Conservation (phyloP, 306 rosid genomes). For the Morella rubra region DNA sequence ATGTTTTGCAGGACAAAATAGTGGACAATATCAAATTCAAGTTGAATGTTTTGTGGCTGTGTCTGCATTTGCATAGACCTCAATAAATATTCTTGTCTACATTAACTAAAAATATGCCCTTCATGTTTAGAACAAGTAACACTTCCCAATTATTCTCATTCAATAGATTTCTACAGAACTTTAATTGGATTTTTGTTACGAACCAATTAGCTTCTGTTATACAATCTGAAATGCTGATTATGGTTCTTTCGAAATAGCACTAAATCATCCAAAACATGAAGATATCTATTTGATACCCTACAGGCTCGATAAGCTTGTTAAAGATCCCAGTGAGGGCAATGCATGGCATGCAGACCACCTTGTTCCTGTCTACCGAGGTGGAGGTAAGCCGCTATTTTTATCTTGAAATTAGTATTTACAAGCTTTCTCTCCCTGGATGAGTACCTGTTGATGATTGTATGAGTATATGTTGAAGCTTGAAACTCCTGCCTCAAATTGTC, state of each 20-base stretch:
- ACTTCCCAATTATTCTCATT: neutral
- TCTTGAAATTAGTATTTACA: slow-evolving; percentile 8
- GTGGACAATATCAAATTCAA: neutral
- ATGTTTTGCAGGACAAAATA: slow-evolving; percentile 8
- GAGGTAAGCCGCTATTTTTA: slow-evolving; percentile 55
- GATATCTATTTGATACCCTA: slow-evolving; percentile 24
- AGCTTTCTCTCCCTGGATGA: slow-evolving; percentile 13
- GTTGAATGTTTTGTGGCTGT: neutral
- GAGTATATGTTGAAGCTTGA: neutral
- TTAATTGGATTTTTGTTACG: neutral
- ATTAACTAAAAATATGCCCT: neutral
- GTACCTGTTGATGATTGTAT: slow-evolving; percentile 3
- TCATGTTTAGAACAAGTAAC: neutral
- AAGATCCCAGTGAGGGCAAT: slow-evolving; percentile 85
- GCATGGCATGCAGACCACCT: slow-evolving; percentile 98
- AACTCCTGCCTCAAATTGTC: neutral
- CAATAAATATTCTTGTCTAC: neutral
- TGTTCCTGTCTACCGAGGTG: slow-evolving; percentile 89
- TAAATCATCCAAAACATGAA: slow-evolving; percentile 24
- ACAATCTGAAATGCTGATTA: neutral
- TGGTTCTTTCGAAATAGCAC: neutral
- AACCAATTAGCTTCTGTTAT: neutral
- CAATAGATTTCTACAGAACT: neutral
- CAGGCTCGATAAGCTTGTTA: slow-evolving; percentile 80
- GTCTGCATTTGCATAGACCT: neutral